Conservation (phyloP, 2,329 filamentous ascomycete species). For the Fusarium citri region DNA sequence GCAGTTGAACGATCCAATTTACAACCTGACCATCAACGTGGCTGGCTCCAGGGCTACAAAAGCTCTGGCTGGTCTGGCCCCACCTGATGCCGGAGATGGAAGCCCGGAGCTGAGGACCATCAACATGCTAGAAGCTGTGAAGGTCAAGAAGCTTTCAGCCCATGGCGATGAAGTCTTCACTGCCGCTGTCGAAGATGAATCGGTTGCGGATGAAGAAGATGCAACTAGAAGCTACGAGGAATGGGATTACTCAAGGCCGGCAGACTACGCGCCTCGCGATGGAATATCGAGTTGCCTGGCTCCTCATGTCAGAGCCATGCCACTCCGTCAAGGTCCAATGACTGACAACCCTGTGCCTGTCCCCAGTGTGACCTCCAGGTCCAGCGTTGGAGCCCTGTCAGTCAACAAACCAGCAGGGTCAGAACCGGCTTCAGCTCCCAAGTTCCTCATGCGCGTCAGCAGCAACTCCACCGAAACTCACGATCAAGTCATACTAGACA, state of each 20-base stretch:
- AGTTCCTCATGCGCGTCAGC: not conserved
- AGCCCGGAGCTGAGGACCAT: not conserved
- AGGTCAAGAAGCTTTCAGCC: not conserved
- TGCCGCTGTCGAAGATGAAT: accelerated
- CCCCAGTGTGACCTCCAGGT: accelerated
- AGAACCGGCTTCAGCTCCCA: not conserved
- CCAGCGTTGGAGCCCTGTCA: accelerated
- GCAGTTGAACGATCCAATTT: conserved; percentile 11
- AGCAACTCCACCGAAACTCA: not conserved
- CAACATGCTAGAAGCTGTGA: not conserved
- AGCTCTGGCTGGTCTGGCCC: not conserved
- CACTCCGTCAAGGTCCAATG: not conserved
- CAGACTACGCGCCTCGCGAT: not conserved
- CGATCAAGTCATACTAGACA: not conserved
- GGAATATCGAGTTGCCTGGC: not conserved
- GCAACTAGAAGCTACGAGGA: accelerated
- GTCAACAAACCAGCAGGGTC: not conserved
- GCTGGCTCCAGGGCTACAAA: not conserved
- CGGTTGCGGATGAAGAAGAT: accelerated
- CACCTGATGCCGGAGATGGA: not conserved
- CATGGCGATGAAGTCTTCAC: accelerated
- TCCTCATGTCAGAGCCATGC: not conserved
- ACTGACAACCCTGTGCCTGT: not conserved
- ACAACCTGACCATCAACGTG: conserved; percentile 3
- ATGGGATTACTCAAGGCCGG: not conserved